Base-by-base conservation (phyloP, 345 rosid genomes). In the Moricandia moricandioides region DNA sequence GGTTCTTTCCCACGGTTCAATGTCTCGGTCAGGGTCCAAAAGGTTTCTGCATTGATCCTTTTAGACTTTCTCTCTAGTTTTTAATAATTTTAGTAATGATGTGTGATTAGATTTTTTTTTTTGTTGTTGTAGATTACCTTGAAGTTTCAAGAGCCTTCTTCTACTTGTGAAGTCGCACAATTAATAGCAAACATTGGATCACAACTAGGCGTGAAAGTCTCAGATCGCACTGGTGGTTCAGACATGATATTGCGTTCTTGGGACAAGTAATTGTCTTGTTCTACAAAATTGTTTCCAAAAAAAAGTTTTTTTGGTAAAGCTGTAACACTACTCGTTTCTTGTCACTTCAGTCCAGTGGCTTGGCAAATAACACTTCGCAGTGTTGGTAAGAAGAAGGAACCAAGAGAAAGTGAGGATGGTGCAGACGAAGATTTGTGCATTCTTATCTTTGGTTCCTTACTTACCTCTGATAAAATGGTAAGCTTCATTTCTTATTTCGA, bases 201-300 rank as follows among this genome's bases (percentile, higher is more conserved):
- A 7, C 75, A 86, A 65, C 88, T 95, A 73, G 99, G 99, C 60
- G 62, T 84, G 67, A 88, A 90, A 79, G 81, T 82, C 71, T 89
- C 88, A 73, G 91, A 88, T 67, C 86, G 47, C 11, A 84, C 89
- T 54, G 88, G 86, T 83, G 97, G 97, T 78, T 80, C 96, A 45
- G 93, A 89, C 69, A 85, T 95, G 93, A 56, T 77, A 33, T 68
- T 90, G 79, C 97, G 92, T 79, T 88, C 97, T 70, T 95, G 97
- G 97, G 96, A 92, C 86, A 92, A 88, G 99, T 95, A 72, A 39
- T 21, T 73, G 43, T 55, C 26, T 8, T 55, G 16, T 24, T 40
- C 54, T 43, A 2, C 8, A 14, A 21, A 3, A 2, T 0, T 3
- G 62, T 74, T 0, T 49, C 35, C 29, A 34, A n/a, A 54, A 45